These are phyloP conservation scores for Entamoeba moshkovskii DNA, from an alignment of 208 protist species.

Conservation along the genomic window DNA sequence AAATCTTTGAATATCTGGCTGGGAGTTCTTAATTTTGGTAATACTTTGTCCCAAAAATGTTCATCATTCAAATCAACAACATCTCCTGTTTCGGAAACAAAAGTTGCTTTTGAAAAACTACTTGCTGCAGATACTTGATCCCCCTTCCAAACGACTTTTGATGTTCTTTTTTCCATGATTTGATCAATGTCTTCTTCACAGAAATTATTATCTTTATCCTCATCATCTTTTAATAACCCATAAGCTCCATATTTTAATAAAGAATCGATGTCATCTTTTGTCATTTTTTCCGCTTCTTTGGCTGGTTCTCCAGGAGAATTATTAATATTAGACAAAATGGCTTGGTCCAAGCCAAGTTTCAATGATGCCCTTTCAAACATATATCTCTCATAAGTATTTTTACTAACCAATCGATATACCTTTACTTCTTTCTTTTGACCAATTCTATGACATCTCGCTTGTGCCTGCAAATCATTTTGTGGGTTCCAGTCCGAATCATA, in stretches of 20 bases:
- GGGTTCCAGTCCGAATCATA: constrained; percentile 90
- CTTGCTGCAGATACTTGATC: background rate
- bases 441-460: constrained; percentile 57
- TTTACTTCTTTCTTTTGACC: constrained; percentile 47
- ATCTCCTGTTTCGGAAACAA: constrained; percentile 3
- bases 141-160: background rate
- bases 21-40: background rate
- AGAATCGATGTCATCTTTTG: background rate
- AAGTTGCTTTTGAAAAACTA: background rate
- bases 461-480: constrained; percentile 84
- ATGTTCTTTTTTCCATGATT: background rate
- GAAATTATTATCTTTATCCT: background rate
- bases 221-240: background rate
- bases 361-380: constrained; percentile 58
- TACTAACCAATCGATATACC: constrained; percentile 62
- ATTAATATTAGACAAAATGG: background rate
- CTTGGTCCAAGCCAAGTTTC: constrained; percentile 1
- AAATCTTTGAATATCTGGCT: background rate
- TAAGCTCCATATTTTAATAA: background rate
- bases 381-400: constrained; percentile 58
- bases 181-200: background rate
- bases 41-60: constrained; percentile 6
- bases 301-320: background rate
- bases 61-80: background rate
- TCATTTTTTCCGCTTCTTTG: background rate